A percentile compares a stretch with the other conserved stretches of the same genome.
Evolutionary conservation across 495 filamentous ascomycete genomes (phyloP).

Genomic region (Neurospora terricola): DNA sequence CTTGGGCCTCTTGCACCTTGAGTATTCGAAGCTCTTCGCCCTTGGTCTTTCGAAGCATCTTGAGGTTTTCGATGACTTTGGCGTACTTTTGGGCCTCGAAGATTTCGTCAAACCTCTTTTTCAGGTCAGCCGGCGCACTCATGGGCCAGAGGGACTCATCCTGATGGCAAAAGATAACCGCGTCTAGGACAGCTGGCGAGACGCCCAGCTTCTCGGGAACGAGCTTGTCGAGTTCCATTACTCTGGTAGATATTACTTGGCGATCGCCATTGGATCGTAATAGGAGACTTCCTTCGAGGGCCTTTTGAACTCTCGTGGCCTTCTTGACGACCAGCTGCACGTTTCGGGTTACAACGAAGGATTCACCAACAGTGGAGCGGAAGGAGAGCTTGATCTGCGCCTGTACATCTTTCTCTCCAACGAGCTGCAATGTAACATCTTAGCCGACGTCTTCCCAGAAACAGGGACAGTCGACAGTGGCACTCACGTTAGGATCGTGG

Average conservation of each 20-base stretch:
- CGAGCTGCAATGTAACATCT: conserved; percentile 40
- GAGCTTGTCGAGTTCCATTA: conserved; percentile 68
- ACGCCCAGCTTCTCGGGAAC: conserved; percentile 86
- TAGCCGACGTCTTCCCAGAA: neutral
- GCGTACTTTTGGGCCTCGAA: conserved; percentile 96
- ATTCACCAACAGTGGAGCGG: conserved; percentile 59
- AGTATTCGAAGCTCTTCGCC: conserved; percentile 60
- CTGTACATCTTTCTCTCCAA: conserved; percentile 78
- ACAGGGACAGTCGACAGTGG: neutral
- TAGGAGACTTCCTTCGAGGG: conserved; percentile 66
- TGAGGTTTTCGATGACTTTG: conserved; percentile 93
- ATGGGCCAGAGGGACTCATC: conserved; percentile 97
- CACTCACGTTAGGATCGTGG: conserved; percentile 73
- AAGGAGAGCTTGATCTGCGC: conserved; percentile 90
- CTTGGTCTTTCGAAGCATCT: conserved; percentile 70
- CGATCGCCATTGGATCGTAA: conserved; percentile 75
- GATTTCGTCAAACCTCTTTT: conserved; percentile 93
- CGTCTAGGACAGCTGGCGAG: conserved; percentile 78
- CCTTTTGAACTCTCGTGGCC: conserved; percentile 57
- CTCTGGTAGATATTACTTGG: conserved; percentile 62
- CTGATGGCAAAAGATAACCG: conserved; percentile 97
- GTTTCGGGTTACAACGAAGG: conserved; percentile 71
- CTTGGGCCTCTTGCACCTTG: conserved; percentile 61
- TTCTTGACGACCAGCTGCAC: conserved; percentile 84
- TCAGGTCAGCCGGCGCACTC: conserved; percentile 75